Evolutionary conservation across 306 rosid genomes (phyloP).

Genomic region (Purshia tridentata): DNA sequence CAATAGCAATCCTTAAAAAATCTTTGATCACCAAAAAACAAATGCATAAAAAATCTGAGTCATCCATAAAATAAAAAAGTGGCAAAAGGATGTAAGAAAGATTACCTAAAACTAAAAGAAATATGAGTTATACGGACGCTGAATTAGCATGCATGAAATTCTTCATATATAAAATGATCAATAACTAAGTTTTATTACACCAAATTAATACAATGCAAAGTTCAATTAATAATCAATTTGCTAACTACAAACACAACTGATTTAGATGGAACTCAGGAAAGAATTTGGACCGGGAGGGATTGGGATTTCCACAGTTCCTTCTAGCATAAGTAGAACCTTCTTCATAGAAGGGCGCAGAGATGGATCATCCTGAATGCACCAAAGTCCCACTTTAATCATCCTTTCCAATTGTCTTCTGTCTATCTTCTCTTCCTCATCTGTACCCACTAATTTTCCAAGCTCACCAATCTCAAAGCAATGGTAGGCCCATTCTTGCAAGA

Average conservation of each 20-base stretch:
- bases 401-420: constrained; percentile 18
- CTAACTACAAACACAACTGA: neutral
- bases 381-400: constrained; percentile 26
- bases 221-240: too few species aligned
- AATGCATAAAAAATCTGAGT: too few species aligned
- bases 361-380: constrained; percentile 38
- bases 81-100: too few species aligned
- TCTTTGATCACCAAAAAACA: too few species aligned
- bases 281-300: constrained; percentile 5
- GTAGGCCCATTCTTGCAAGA: constrained; percentile 25
- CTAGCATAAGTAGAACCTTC: constrained; percentile 25
- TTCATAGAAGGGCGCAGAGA: constrained; percentile 25
- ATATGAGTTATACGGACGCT: too few species aligned
- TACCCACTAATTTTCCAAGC: neutral
- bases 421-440: neutral
- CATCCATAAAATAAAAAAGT: too few species aligned
- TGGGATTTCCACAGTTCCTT: constrained; percentile 26
- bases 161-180: too few species aligned
- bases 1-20: too few species aligned
- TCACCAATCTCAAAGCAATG: constrained; percentile 17
- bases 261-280: neutral
- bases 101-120: too few species aligned
- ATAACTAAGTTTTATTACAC: too few species aligned
- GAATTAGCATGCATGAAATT: too few species aligned
- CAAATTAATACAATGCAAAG: too few species aligned